These are phyloP conservation scores for Yarrowia galli DNA, from an alignment of 1,139 yeast genomes.

Conservation along the genomic window DNA sequence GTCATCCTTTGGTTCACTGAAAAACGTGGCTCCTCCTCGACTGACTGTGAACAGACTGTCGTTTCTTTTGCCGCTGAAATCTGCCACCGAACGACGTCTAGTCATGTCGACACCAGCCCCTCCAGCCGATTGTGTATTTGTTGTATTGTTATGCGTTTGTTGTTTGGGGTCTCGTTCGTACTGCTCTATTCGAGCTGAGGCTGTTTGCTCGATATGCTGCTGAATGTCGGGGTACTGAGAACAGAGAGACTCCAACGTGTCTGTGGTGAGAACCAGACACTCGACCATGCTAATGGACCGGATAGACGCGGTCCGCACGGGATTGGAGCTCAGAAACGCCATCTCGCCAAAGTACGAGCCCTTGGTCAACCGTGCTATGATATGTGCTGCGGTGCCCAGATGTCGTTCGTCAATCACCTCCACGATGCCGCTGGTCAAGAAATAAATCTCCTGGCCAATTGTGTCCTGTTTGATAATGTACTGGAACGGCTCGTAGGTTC, in stretches of 20 bases:
- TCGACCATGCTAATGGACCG: conserved; percentile 67
- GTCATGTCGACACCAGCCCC: conserved; percentile 3
- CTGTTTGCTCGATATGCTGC: conserved; percentile 67
- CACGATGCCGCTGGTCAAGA: conserved; percentile 71
- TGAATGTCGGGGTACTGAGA: conserved; percentile 63
- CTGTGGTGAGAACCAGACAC: conserved; percentile 64
- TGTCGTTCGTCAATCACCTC: conserved; percentile 62
- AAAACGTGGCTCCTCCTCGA: conserved; percentile 30
- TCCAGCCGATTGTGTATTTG: not conserved
- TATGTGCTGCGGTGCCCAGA: conserved; percentile 45
- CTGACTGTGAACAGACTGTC: conserved; percentile 17
- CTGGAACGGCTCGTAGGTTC: conserved; percentile 62
- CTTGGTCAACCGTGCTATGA: conserved; percentile 64
- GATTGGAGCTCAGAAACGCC: conserved; percentile 65
- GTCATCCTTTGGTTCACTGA: conserved; percentile 15
- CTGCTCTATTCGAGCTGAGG: conserved; percentile 61
- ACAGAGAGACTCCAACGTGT: conserved; percentile 61
- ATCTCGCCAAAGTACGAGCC: conserved; percentile 81
- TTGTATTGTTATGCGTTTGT: not conserved
- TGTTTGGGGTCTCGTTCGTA: conserved; percentile 44
- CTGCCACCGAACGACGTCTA: conserved; percentile 28
- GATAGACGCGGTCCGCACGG: conserved; percentile 65
- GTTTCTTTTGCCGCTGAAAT: conserved; percentile 7
- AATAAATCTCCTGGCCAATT: conserved; percentile 67
- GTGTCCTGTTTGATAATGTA: conserved; percentile 67